Evolutionary conservation across 495 filamentous ascomycete species (phyloP).

Genomic region (Rhypophila decipiens): DNA sequence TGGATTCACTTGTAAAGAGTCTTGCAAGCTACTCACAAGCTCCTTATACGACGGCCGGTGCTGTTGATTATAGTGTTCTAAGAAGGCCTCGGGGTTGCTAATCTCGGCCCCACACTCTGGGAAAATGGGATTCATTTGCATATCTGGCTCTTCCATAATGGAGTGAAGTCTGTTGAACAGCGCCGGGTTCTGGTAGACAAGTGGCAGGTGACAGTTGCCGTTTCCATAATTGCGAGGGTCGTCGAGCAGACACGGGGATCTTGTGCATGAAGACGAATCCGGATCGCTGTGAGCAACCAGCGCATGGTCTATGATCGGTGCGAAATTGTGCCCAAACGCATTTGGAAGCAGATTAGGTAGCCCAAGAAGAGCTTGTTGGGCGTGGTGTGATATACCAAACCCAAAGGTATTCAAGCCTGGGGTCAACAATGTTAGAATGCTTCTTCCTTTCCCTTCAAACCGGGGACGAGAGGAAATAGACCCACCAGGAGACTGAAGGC

Average conservation of each 20-base stretch:
- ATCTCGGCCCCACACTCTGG: slow-evolving; percentile 26
- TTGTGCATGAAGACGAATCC: slow-evolving; percentile 15
- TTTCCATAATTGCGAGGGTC: slow-evolving; percentile 18
- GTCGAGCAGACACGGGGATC: slow-evolving; percentile 24
- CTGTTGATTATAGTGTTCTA: slow-evolving; percentile 26
- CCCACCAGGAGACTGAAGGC: slow-evolving; percentile 10
- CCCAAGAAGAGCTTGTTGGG: slow-evolving; percentile 11
- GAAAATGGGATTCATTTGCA: slow-evolving; percentile 13
- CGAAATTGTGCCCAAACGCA: too few species aligned
- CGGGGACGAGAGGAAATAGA: neutral
- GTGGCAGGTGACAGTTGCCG: slow-evolving; percentile 21
- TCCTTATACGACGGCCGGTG: slow-evolving; percentile 13
- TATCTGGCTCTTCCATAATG: slow-evolving; percentile 3
- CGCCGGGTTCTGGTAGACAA: slow-evolving; percentile 6
- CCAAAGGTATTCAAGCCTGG: slow-evolving; percentile 9
- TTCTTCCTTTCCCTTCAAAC: neutral
- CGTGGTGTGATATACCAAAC: slow-evolving; percentile 11
- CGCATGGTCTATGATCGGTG: slow-evolving; percentile 23
- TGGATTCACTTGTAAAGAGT: too few species aligned
- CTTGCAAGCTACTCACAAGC: slow-evolving; percentile 5
- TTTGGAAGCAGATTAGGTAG: slow-evolving; percentile 8
- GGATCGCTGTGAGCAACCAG: slow-evolving; percentile 17
- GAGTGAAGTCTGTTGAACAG: slow-evolving; percentile 20
- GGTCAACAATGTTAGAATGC: too few species aligned
- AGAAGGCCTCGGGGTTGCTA: slow-evolving; percentile 19